Percentiles rank a stretch among this genome's conserved stretches.
phyloP scores from a whole-genome alignment of 164 flowering plant genomes.

The Berberis thunbergii region DNA sequence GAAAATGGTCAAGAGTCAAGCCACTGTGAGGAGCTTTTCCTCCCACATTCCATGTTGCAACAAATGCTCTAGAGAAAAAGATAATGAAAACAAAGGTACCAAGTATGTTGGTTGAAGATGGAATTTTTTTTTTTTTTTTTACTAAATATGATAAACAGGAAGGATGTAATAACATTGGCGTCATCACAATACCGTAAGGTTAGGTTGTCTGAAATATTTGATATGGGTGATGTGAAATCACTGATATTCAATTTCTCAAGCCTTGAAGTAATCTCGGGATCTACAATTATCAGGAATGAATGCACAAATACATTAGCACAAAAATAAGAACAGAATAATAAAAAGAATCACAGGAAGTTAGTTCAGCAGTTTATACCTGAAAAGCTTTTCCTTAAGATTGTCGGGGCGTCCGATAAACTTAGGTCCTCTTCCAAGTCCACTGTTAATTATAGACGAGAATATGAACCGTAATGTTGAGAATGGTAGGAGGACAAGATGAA shows the following conservation, averaged over 20 bases:
- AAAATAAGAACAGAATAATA: neutral
- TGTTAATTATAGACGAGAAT: conserved; percentile 4
- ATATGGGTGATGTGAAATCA: conserved; percentile 17
- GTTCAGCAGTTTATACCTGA: conserved; percentile 8
- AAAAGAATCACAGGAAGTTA: neutral
- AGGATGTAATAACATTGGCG: neutral
- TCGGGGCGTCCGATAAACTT: conserved; percentile 8
- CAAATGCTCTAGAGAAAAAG: conserved; percentile 39
- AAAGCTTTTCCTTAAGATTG: conserved; percentile 7
- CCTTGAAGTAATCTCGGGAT: conserved; percentile 13
- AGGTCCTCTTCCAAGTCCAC: conserved; percentile 5
- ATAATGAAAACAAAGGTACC: neutral
- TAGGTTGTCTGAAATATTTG: conserved; percentile 15
- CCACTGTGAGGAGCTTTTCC: conserved; percentile 54
- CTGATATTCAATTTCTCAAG: conserved; percentile 14
- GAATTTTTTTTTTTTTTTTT: neutral
- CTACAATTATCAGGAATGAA: conserved; percentile 17
- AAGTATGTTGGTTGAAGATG: neutral
- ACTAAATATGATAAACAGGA: neutral
- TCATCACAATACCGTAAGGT: conserved; percentile 24
- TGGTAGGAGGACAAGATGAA: conserved; percentile 3
- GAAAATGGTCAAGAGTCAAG: conserved; percentile 51
- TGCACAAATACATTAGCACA: neutral
- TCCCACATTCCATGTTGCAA: conserved; percentile 84
- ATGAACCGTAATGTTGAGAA: neutral